These are phyloP conservation scores for Ophiocordyceps camponoti-rufipedis DNA, from an alignment of 2,329 filamentous ascomycete species.

Conservation along the genomic window DNA sequence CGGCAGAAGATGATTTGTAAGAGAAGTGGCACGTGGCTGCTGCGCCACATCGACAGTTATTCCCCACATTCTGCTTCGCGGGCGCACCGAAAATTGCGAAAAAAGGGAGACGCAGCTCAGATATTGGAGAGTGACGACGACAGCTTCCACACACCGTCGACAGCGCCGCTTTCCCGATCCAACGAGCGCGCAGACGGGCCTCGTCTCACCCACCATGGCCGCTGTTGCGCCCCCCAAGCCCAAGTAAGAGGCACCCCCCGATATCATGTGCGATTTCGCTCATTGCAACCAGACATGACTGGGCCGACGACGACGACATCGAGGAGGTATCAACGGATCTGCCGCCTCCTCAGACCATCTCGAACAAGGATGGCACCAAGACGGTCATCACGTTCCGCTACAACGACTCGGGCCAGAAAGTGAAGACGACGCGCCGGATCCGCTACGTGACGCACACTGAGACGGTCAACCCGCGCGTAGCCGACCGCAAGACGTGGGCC, in stretches of 20 bases:
- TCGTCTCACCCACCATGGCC: slow-evolving; percentile 15
- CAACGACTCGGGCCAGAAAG: slow-evolving; percentile 87
- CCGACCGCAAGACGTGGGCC: slow-evolving; percentile 78
- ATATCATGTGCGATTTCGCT: slow-evolving; percentile 4
- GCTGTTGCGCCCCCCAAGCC: slow-evolving; percentile 19
- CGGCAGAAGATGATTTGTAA: neutral
- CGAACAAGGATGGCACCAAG: slow-evolving; percentile 97
- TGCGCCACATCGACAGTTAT: neutral
- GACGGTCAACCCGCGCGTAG: slow-evolving; percentile 89
- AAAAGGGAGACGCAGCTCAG: neutral
- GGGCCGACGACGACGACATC: slow-evolving; percentile 91
- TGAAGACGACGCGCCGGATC: slow-evolving; percentile 93
- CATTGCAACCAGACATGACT: slow-evolving; percentile 45
- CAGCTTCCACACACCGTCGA: neutral
- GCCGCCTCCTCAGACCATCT: slow-evolving; percentile 72
- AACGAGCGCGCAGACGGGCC: neutral
- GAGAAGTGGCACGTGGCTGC: neutral
- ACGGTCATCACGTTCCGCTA: slow-evolving; percentile 79
- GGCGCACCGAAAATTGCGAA: neutral
- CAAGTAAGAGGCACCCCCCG: slow-evolving; percentile 13
- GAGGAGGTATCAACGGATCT: slow-evolving; percentile 53
- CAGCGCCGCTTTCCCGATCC: neutral
- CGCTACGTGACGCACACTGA: slow-evolving; percentile 83
- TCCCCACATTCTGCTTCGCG: neutral
- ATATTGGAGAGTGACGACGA: neutral